Base-by-base conservation (phyloP, 2,329 filamentous ascomycete genomes). In the Aspergillus eucalypticola region DNA sequence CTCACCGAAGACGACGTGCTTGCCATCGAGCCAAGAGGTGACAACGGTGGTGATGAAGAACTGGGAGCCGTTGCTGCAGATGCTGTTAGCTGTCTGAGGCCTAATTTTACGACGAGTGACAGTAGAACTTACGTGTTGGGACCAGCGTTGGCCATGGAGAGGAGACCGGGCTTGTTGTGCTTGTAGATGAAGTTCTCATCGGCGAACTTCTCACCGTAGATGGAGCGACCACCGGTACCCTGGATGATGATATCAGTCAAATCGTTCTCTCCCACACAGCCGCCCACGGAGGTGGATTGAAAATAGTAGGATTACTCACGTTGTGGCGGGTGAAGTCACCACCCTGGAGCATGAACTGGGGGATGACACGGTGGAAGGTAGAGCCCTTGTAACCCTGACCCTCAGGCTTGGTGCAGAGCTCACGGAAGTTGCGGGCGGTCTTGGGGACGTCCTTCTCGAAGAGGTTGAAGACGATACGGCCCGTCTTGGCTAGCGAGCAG, bases 81-180 rank as follows among this genome's bases (percentile, higher is more conserved):
- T 48, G 48, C 35, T 42, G 27, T 38, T 39, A 60, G 67, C 55
- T 61, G 19, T 19, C 6, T 35, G 32, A 11, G 19, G 25, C 23
- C 38, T 8, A 7, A 1, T 5, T 10, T 19, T 38, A 39, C n/a
- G n/a, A 21, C 44, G 6, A 57, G n/a, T 52, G 38, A 29, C 3
- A 27, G 52, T 8, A 29, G 8, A 32, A 76, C 83, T 75, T 81
- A 87, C 84, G 94, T 98, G 89, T 98, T 96, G 75, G 90, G 90
- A 70, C 92, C 92, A 71, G 92, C 90, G 81, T 96, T 96, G 78
- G 92, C 92, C 92, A 96, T 96, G 80, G 92, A 96, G 69, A 96
- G 86, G 70, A 93, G 85, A 83, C 89, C 90, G 65, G 89, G 88
- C 71, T 83, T 81, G 78, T 78, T 79, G 87, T 96, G 92, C 83